Evolutionary conservation across 805 yeast genomes (phyloP), one percentile per base, ranked within the genome.

Genomic region (Wickerhamiella allomyrinae): DNA sequence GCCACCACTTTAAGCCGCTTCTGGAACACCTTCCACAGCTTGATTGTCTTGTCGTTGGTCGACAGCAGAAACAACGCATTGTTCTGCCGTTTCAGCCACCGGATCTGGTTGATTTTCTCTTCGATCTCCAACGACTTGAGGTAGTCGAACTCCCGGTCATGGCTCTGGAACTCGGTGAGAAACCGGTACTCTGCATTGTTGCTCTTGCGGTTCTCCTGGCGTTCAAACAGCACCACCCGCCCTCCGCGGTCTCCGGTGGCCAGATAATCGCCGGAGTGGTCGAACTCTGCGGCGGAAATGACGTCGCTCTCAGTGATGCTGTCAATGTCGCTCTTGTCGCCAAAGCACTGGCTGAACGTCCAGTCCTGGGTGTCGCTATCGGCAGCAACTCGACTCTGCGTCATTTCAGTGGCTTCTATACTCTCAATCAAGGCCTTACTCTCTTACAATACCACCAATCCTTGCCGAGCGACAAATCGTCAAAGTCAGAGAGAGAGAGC

Each of bases 201-300:
- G 40, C 69, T 71, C 55, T 72, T 79, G 61, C 77, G 75, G 50
- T 66, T 63, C 50, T 73, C 78, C 60, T 84, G 86, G 54, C 97
- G 74, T 62, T 91, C 97, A 62, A 91, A 91, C 41, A 91, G 63
- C 13, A 91, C 99, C 34, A 91, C 96, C 49, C 99, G 74, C 22
- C 99, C 99, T 42, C 99, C 99, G 57, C 87, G 78, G 65, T 91
- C 99, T 48, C 99, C 99, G 1, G 98, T 91, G 46, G 98, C 99
- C 44, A 91, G 67, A 57, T 79, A 91, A 58, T 91, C 86, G 40
- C 99, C 99, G 7, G 91, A 75, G 57, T 79, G 82, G 60, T 91
- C 95, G 56, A 91, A 91, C 64, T 91, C 97, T 33, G 91, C 96
- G 2, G 98, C 84, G 15, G 95, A 82, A 48, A 91, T 91, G 57